Percentiles rank a stretch among this genome's conserved stretches.
phyloP scores from a whole-genome alignment of 2,329 filamentous ascomycete species.

The Orbilia ellipsospora region DNA sequence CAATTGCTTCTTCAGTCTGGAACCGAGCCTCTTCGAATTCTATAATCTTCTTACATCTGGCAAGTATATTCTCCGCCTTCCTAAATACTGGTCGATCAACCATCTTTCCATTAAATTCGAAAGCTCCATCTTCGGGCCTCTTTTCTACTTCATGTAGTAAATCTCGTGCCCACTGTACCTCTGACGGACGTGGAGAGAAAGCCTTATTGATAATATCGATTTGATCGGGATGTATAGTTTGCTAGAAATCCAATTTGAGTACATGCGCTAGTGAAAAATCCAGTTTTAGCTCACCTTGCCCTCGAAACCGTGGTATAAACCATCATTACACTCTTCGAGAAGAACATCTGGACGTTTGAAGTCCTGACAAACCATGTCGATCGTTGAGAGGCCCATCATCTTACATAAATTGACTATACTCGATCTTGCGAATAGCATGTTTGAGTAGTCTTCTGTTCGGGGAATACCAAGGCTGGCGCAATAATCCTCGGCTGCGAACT shows the following conservation, averaged over 20 bases:
- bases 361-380: conserved; percentile 53
- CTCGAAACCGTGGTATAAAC: conserved; percentile 33
- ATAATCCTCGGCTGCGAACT: conserved; percentile 50
- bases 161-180: conserved; percentile 17
- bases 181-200: conserved; percentile 13
- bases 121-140: conserved; percentile 20
- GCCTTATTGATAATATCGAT: conserved; percentile 34
- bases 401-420: conserved; percentile 31
- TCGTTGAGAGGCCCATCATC: conserved; percentile 15
- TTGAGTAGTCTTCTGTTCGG: conserved; percentile 17
- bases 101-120: conserved; percentile 50
- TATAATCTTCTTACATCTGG: conserved; percentile 12
- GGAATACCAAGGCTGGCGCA: conserved; percentile 39
- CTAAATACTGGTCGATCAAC: conserved; percentile 41
- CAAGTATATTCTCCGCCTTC: conserved; percentile 34
- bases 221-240: conserved; percentile 48
- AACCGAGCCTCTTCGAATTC: conserved; percentile 25
- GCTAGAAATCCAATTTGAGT: conserved; percentile 12
- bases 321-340: conserved; percentile 28
- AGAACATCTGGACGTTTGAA: conserved; percentile 19
- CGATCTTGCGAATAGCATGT: conserved; percentile 42
- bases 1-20: neutral
- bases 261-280: neutral
- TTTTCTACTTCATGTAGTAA: conserved; percentile 11
- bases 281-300: conserved; percentile 28